These are phyloP conservation scores for Pleoardoris graminearum DNA, from an alignment of 2,329 filamentous ascomycete genomes.

Conservation along the genomic window DNA sequence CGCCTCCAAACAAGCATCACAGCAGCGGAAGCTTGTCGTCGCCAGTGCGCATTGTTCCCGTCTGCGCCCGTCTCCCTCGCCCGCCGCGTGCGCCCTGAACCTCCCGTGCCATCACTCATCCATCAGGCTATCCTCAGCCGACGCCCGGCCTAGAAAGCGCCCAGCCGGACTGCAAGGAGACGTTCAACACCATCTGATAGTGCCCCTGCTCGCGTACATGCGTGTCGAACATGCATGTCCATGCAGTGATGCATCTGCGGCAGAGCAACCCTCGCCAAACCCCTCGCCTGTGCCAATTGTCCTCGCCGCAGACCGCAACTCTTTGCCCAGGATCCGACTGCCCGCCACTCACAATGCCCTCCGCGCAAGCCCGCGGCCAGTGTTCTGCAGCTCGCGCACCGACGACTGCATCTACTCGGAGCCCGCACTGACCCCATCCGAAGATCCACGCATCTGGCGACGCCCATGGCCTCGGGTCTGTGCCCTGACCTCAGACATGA, in stretches of 20 bases:
- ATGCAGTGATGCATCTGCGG: background rate
- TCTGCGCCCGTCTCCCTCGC: background rate
- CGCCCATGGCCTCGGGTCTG: slow-evolving; percentile 13
- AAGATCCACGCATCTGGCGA: slow-evolving; percentile 12
- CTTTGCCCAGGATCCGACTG: background rate
- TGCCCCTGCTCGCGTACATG: background rate
- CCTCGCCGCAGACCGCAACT: slow-evolving; percentile 7
- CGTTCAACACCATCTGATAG: background rate
- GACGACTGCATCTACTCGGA: slow-evolving; percentile 11
- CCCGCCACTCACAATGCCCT: background rate
- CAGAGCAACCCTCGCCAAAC: slow-evolving; percentile 4
- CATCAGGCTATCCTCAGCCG: background rate
- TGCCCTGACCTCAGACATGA: background rate
- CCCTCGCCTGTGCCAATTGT: slow-evolving; percentile 1
- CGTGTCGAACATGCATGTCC: background rate
- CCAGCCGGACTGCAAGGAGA: background rate
- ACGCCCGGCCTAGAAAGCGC: too few species aligned
- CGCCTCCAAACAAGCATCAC: slow-evolving; percentile 10
- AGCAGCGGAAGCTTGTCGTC: slow-evolving; percentile 10
- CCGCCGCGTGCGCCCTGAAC: background rate
- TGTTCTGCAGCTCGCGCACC: slow-evolving; percentile 9
- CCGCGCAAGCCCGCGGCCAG: slow-evolving; percentile 1
- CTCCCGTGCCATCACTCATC: too few species aligned
- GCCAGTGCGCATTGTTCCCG: background rate
- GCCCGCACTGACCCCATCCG: slow-evolving; percentile 15